Base-by-base conservation (phyloP, 208 protist species). In the Trypanosoma scelopori region DNA sequence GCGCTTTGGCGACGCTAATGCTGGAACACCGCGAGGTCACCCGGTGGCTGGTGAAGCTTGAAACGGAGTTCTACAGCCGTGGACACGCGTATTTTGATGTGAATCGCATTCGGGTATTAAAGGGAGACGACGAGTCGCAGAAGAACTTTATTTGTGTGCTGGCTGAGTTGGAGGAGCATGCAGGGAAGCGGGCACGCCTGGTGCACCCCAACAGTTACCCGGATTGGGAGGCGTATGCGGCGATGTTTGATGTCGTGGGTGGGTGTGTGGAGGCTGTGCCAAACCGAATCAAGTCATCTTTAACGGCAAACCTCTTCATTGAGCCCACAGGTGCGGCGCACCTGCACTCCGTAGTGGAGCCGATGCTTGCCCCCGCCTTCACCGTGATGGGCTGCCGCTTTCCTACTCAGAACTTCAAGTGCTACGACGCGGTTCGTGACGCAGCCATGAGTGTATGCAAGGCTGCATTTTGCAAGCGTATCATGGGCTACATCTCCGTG, bases 41-140 rank as follows among this genome's bases (percentile, higher is more conserved):
- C 11, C 84, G 91, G 0, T 97, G 93, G 91, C 52, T 97, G 1
- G 74, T 97, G 20, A 97, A 97, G 70, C 63, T 96, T 16, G 91
- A 97, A 22, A 95, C 87, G n/a, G 92, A 97, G 65, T 83, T 78
- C 27, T 74, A 77, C 27, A 92, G 92, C 46, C 78, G 88, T 16
- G 92, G 92, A 18, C 87, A 95, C 66, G 92, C 89, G 4, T 94
- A 91, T 64, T 85, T 97, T 56, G 92, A 97, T 62, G 79, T 84
- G 23, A 86, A 79, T 30, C 85, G 92, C 22, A 81, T 97, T 49
- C 69, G 68, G 7, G 70, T 83, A 3, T 58, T 96, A 3, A 78
- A 76, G 55, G 62, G 55, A 9, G 55, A 37, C 9, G 53, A 64
- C 20, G 58, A 70, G 22, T 52, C 39, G 27, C 50, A 16, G 7